Percentiles rank a stretch among this genome's conserved stretches.
phyloP scores from a whole-genome alignment of 1,284 basidiomycete species.

The Pterula multifida region DNA sequence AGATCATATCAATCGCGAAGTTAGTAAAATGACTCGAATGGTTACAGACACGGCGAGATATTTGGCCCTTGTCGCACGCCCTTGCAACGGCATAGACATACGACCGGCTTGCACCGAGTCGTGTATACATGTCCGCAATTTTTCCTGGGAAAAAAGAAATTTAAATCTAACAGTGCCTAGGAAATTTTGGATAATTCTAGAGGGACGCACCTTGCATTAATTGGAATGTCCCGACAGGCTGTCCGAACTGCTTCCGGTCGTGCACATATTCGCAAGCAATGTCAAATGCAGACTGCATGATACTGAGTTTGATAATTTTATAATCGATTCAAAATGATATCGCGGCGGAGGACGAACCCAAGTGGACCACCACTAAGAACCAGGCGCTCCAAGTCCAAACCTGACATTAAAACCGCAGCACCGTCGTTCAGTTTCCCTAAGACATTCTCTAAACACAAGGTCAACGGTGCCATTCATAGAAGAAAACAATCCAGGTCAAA shows the following conservation, averaged over 20 bases:
- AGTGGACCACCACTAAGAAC: constrained; percentile 83
- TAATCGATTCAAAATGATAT: constrained; percentile 11
- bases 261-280: constrained; percentile 83
- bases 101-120: constrained; percentile 76
- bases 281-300: constrained; percentile 94
- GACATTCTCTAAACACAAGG: constrained; percentile 53
- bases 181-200: constrained; percentile 2
- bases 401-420: constrained; percentile 86
- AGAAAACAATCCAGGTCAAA: constrained; percentile 10
- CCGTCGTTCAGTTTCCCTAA: constrained; percentile 75
- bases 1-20: not conserved
- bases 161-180: constrained; percentile 4
- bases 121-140: constrained; percentile 93
- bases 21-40: not conserved
- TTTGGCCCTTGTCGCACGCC: constrained; percentile 74
- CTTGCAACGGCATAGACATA: constrained; percentile 91
- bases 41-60: constrained; percentile 65
- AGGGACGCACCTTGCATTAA: constrained; percentile 74
- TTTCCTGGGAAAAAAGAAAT: constrained; percentile 35
- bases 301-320: constrained; percentile 36
- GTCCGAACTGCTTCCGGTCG: constrained; percentile 83
- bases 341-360: constrained; percentile 31
- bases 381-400: constrained; percentile 84
- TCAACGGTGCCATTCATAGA: too few species aligned
- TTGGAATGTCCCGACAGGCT: constrained; percentile 85